Evolutionary conservation across 1,139 yeast genomes (phyloP), one percentile per base, ranked within the genome.

Genomic region (Candida smagusa): DNA sequence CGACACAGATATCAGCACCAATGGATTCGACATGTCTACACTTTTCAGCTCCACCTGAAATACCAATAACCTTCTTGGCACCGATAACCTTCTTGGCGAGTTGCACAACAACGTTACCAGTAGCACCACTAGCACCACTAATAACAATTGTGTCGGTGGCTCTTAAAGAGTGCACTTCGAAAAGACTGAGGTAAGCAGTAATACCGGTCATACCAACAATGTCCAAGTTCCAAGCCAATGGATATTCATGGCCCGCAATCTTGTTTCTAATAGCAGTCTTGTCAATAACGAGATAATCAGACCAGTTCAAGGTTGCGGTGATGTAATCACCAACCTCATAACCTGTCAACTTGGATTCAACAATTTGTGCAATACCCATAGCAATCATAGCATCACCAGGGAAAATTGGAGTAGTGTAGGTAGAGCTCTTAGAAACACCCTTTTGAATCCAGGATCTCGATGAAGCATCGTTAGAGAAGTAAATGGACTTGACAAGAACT

Each of bases 381-480:
- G 83, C 64, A 30, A 72, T 69, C 61, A 81, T 72, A 8, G 63
- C 56, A 19, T 72, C 70, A 26, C 80, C 81, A 35, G 67, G 58
- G 31, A 59, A 50, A 12, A 75, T 65, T 9, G 81, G 78, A 4
- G 67, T 63, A 7, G 66, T 59, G 51, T 81, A 81, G 40, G 68
- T 61, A 46, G 71, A 63, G 35, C 59, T 66, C 4, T 65, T 61
- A 12, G 69, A 57, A 11, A 66, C 56, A 39, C 58, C 64, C 40
- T 65, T 66, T 41, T 64, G 66, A 35, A 80, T 78, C 83, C 84
- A 80, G 36, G 72, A 69, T 56, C 81, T 74, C 53, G 79, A 85
- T 8, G 83, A 76, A 11, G 87, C 86, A 52, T 81, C 87, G 49
- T 81, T 79, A 28, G 85, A 78, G n/a, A 80, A 52, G 41, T 68